phyloP scores from a whole-genome alignment of 306 rosid species.

The barrel medic (Medicago truncatula) region MtrunA17r5.0-ANR NC_053048.1:42705001-42705500 shows the following conservation, averaged over 20 bases:
- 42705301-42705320: conserved; percentile 35
- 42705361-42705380: not conserved
- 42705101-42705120: not conserved
- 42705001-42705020: too few species aligned
- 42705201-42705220: too few species aligned
- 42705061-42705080: not conserved
- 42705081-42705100: not conserved
- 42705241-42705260: conserved; percentile 14
- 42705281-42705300: conserved; percentile 24
- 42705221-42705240: not conserved
- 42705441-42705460: not conserved
- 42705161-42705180: not conserved
- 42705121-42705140: not conserved
- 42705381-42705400: conserved; percentile 10
- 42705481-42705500: conserved; percentile 14
- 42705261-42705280: conserved; percentile 42
- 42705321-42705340: not conserved
- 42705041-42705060: too few species aligned
- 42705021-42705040: too few species aligned
- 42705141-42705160: not conserved
- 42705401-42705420: not conserved
- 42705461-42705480: not conserved
- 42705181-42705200: not conserved
- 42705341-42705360: not conserved
- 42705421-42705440: not conserved